Evolutionary conservation across 1,284 basidiomycete genomes (phyloP).

Genomic region (Puccinia polysora): DNA sequence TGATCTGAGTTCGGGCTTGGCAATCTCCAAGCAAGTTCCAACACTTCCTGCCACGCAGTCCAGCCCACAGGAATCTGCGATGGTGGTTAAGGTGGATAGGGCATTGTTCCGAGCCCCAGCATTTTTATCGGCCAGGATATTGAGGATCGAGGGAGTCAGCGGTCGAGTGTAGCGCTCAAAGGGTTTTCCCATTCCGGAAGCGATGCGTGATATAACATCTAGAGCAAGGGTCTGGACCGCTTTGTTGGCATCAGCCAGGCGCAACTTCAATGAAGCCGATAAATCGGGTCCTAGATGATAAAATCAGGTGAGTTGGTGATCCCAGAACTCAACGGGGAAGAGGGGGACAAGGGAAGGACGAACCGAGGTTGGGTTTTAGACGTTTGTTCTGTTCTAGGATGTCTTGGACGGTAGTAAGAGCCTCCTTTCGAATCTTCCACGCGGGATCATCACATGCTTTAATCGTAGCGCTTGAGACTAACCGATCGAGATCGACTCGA

Average conservation of each 20-base stretch:
- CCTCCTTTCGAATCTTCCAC: constrained; percentile 97
- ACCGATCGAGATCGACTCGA: constrained; percentile 81
- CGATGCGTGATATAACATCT: constrained; percentile 82
- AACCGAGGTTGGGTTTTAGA: constrained; percentile 82
- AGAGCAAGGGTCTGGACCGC: constrained; percentile 84
- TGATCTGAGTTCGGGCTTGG: constrained; percentile 82
- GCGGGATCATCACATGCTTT: constrained; percentile 69
- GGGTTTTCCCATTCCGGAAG: constrained; percentile 85
- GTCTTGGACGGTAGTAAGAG: constrained; percentile 75
- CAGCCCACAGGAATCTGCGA: constrained; percentile 75
- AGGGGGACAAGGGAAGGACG: constrained; percentile 47
- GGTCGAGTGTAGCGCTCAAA: constrained; percentile 86
- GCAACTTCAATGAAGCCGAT: constrained; percentile 75
- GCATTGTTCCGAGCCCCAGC: constrained; percentile 75
- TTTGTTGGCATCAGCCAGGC: constrained; percentile 89
- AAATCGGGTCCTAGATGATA: constrained; percentile 68
- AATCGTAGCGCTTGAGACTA: constrained; percentile 79
- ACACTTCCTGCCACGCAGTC: constrained; percentile 76
- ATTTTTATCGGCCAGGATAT: constrained; percentile 86
- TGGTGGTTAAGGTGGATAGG: constrained; percentile 71
- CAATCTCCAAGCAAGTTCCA: constrained; percentile 71
- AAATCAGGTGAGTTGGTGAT: constrained; percentile 10
- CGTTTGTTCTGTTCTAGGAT: constrained; percentile 86
- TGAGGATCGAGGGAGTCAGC: constrained; percentile 60
- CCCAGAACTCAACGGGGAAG: constrained; percentile 1